Conservation (phyloP, 768 basidiomycete genomes). For the Pleurotus djamor region DNA sequence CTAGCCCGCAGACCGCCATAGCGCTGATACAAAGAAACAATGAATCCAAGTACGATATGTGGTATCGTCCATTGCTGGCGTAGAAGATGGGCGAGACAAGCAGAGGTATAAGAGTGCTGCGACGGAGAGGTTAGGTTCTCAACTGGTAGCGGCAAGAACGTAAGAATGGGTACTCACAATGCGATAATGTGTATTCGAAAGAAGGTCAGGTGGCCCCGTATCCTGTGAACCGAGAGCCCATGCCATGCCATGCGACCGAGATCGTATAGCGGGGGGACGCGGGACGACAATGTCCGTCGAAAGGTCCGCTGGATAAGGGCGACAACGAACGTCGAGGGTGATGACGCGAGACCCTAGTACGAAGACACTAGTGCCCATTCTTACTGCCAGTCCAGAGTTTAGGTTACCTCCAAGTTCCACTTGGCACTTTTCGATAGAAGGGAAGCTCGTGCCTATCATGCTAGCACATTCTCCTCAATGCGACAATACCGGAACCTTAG, state of each 20-base stretch:
- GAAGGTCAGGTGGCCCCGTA: slow-evolving; percentile 56
- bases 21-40: slow-evolving; percentile 77
- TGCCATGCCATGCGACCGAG: not conserved
- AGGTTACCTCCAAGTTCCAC: not conserved
- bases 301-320: not conserved
- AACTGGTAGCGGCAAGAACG: not conserved
- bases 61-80: slow-evolving; percentile 71
- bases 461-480: no score
- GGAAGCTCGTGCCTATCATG: no score
- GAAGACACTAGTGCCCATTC: not conserved
- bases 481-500: no score
- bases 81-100: slow-evolving; percentile 80
- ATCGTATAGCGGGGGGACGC: not conserved
- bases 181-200: slow-evolving; percentile 59
- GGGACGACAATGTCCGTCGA: not conserved
- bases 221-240: not conserved
- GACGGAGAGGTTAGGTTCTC: slow-evolving; percentile 8
- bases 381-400: not conserved
- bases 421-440: not conserved
- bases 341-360: not conserved
- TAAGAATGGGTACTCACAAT: slow-evolving; percentile 41
- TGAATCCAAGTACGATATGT: slow-evolving; percentile 74
- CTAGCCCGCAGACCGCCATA: slow-evolving; percentile 76
- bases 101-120: slow-evolving; percentile 74
- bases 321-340: not conserved